Base-by-base conservation (phyloP, 177 flowering plant genomes). In the Vitis hybrid region DNA sequence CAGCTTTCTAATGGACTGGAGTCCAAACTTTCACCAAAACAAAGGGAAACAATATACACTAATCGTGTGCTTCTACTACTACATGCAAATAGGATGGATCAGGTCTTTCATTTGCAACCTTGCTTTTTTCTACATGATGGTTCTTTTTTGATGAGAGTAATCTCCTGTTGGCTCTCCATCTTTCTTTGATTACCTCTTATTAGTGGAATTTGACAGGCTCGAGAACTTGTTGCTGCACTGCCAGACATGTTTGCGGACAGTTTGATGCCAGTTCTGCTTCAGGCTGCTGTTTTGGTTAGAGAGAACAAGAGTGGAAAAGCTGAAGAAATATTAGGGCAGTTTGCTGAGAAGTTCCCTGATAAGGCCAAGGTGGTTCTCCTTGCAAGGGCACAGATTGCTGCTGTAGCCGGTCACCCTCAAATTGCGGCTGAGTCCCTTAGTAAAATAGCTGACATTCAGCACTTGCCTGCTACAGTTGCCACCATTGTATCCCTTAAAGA, bases 391-490 rank as follows among this genome's bases (percentile, higher is more conserved):
- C 98, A 93, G 69, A 77, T 93, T 60, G 98, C 99, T 72, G 94
- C 97, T 68, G 83, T 92, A 72, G 94, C 94, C 3, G 84, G 86
- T 53, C 98, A 91, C 64, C 84, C 82, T 50, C 90, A 83, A 72
- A 75, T 87, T 63, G 97, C 99, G 49, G 89, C 91, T 2, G 97
- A 93, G 10, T 91, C 99, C 53, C 82, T 93, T 16, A 19, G 85
- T 50, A 86, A 71, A 73, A 83, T 95, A 64, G 76, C 81, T 16
- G 97, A 90, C 50, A 95, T 95, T 59, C 97, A 95, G 73, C 90
- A 90, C 87, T 85, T 84, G 93, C 99, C 99, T 58, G 97, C 91
- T 15, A 90, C 97, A 11, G 91, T 91, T 68, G 96, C 99, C 58
- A 95, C 98, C 58, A 71, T 91, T 53, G 99, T 95, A 8, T 75